Percentiles rank a stretch among this genome's conserved stretches.
These are phyloP conservation scores for Pleurotus salmoneostramineus DNA, from an alignment of 768 basidiomycete species.

Conservation along the genomic window DNA sequence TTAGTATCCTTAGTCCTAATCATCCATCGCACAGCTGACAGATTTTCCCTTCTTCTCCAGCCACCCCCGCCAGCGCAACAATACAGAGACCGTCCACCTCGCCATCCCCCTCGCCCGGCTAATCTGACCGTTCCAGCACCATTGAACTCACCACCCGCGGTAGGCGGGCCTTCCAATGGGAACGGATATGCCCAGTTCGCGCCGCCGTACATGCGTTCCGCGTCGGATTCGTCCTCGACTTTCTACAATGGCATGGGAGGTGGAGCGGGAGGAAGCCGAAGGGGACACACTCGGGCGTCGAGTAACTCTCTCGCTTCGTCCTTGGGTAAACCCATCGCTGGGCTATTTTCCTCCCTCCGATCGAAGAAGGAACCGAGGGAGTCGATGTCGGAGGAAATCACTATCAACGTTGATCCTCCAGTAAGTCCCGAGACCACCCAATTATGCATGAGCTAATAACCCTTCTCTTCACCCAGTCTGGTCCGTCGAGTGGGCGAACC, in stretches of 20 bases:
- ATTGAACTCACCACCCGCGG: background rate
- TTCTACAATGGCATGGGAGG: background rate
- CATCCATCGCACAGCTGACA: no score
- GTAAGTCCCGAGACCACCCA: background rate
- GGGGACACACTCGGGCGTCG: background rate
- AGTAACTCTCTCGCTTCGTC: constrained; percentile 2
- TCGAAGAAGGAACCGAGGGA: background rate
- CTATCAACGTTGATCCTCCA: constrained; percentile 7
- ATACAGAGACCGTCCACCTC: background rate
- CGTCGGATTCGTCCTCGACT: background rate
- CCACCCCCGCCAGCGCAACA: background rate
- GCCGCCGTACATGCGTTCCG: background rate
- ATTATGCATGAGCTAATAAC: background rate
- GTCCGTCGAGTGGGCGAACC: constrained; percentile 1
- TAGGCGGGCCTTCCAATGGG: background rate
- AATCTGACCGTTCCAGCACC: constrained; percentile 2
- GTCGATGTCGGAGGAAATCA: constrained; percentile 4
- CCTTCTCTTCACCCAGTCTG: background rate
- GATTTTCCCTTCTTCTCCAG: no score
- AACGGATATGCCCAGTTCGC: background rate
- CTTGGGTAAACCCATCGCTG: constrained; percentile 4
- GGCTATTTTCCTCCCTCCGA: background rate
- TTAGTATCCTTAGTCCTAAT: background rate
- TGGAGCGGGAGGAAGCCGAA: background rate
- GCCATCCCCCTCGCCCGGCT: background rate